Evolutionary conservation across 2,329 filamentous ascomycete genomes (phyloP).

Genomic region (Coleophoma eucalyptorum): DNA sequence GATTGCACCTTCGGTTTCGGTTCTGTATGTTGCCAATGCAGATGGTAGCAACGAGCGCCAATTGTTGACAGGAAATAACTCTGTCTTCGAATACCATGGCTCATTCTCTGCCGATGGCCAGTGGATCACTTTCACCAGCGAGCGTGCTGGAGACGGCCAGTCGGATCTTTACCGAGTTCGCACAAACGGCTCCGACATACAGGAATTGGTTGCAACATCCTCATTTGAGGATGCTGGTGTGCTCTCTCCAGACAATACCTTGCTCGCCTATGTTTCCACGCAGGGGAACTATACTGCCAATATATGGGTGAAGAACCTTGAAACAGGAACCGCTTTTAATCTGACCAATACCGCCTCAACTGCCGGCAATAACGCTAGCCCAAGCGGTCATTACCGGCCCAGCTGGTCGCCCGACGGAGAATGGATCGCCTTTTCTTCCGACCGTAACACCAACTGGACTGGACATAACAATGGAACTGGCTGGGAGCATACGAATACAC

Average conservation of each 20-base stretch:
- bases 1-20: conserved; percentile 27
- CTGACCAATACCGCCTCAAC: conserved; percentile 30
- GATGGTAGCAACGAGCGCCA: conserved; percentile 34
- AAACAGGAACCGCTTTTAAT: conserved; percentile 27
- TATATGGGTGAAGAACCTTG: conserved; percentile 35
- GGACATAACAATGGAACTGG: conserved; percentile 35
- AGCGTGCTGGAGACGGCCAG: conserved; percentile 35
- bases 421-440: conserved; percentile 36
- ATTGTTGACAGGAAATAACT: conserved; percentile 24
- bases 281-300: conserved; percentile 31
- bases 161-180: conserved; percentile 35
- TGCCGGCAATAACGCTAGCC: conserved; percentile 17
- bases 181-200: conserved; percentile 30
- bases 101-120: conserved; percentile 33
- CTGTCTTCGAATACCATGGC: conserved; percentile 34
- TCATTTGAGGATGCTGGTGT: conserved; percentile 33
- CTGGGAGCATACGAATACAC: conserved; percentile 36
- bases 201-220: conserved; percentile 28
- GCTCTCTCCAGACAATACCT: conserved; percentile 33
- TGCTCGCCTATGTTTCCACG: conserved; percentile 36
- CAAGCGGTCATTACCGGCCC: conserved; percentile 34
- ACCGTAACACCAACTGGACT: conserved; percentile 36
- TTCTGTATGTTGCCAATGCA: conserved; percentile 29
- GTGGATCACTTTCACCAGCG: conserved; percentile 35
- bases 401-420: conserved; percentile 36